phyloP scores from a whole-genome alignment of 148 eudicot species.

The Fagopyrum esculentum region DNA sequence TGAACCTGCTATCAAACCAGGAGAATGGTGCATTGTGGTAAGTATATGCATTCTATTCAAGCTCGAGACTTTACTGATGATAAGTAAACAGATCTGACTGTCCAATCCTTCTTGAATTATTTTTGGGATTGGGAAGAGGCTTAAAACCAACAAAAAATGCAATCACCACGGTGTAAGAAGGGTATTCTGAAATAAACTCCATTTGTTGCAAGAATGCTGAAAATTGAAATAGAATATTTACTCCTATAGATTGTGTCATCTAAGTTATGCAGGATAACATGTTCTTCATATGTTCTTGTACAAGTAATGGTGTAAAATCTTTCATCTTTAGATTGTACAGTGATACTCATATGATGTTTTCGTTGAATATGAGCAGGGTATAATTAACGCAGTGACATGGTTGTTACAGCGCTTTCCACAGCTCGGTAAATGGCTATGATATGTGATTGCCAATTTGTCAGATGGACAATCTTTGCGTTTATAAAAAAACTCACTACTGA shows the following conservation, averaged over 20 bases:
- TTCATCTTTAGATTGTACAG: background rate
- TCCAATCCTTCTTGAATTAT: too few species aligned
- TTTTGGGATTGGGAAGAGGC: too few species aligned
- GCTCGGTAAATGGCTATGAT: conserved; percentile 20
- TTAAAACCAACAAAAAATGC: background rate
- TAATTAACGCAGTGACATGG: conserved; percentile 72
- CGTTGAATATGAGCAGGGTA: conserved; percentile 32
- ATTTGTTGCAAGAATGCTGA: background rate
- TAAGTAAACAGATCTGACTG: too few species aligned
- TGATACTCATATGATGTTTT: background rate
- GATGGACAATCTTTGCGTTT: too few species aligned
- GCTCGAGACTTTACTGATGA: background rate
- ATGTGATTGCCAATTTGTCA: background rate
- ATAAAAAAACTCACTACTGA: too few species aligned
- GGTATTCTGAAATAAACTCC: background rate
- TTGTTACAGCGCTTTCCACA: conserved; percentile 64
- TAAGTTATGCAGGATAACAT: background rate
- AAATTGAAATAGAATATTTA: too few species aligned
- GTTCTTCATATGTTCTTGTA: background rate
- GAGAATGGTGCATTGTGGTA: conserved; percentile 66
- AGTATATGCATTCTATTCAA: conserved; percentile 12
- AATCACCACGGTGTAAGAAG: background rate
- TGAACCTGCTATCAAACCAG: conserved; percentile 88
- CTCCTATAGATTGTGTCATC: background rate
- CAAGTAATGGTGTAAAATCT: too few species aligned